Evolutionary conservation across 2,329 filamentous ascomycete species (phyloP).

Genomic region (Scedosporium minutisporum): DNA sequence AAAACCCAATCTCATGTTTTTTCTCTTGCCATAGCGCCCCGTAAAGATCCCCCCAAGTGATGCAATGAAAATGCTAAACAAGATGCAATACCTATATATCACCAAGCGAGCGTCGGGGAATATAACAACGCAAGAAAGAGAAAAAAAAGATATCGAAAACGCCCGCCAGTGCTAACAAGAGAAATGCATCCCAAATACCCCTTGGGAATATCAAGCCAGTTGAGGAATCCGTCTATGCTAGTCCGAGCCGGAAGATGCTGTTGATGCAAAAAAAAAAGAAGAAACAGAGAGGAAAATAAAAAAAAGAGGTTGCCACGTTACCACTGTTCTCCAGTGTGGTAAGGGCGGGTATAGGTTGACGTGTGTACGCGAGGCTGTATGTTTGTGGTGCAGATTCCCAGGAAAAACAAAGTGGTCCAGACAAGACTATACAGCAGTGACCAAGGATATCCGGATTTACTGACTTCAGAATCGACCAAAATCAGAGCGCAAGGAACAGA

Average conservation of each 20-base stretch:
- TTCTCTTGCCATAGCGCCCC: background rate
- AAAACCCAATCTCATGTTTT: background rate
- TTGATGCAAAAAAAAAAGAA: background rate
- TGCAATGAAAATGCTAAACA: background rate
- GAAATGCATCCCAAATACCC: background rate
- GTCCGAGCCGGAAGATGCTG: background rate
- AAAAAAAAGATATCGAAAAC: background rate
- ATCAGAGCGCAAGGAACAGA: background rate
- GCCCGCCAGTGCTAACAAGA: background rate
- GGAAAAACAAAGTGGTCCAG: background rate
- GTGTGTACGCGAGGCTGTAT: background rate
- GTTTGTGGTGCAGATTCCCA: background rate
- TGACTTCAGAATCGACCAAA: background rate
- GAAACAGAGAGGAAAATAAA: background rate
- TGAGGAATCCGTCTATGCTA: background rate
- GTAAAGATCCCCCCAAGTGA: background rate
- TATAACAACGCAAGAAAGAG: background rate
- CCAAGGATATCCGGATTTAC: background rate
- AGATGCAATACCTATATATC: background rate
- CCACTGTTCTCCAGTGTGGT: background rate
- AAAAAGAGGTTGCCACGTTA: background rate
- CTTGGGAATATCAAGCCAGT: background rate
- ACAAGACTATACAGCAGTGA: background rate
- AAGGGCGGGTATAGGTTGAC: background rate
- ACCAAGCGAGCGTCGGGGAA: constrained; percentile 1